Evolutionary conservation across 768 basidiomycete species (phyloP), one percentile per base, ranked within the genome.

Genomic region (Amanita jacksonii): DNA sequence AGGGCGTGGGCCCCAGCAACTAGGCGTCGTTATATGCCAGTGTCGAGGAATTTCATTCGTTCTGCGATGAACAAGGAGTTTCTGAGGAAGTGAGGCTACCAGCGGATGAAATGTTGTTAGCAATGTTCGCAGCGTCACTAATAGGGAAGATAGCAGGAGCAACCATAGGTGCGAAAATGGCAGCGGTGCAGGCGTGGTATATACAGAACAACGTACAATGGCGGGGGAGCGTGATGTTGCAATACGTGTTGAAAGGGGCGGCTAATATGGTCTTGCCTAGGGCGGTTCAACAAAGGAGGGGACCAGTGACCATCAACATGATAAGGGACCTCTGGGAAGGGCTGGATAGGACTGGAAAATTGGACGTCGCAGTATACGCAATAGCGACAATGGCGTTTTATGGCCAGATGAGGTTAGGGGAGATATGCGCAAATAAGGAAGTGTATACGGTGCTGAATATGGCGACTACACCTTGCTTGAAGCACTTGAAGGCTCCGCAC

Each of bases 141-240:
- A 45, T 55, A 0, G 62, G 62, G 3, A 3, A 13, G 0, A 28
- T 47, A 15, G 51, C 60, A 0, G 52, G 51, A 1, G 44, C 41
- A 0, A 51, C 62, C 0, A 42, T 59, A 10, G 33, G 45, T 2
- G 54, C 54, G 20, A 49, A 60, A n/a, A 33, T 64, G 2, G 38
- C 49, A 7, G 64, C 47, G 0, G 16, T 67, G 3, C 57, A 54
- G 5, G 59, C 62, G 0, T 68, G 64, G 63, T 66, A 69, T 35
- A 47, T 55, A 15, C 23, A 53, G 9, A 58, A 67, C 23, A 31
- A 50, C 6, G 23, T 52, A 1, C 30, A 45, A 0, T 68, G 58
- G 58, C 27, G 48, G 0, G 57, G 55, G 0, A 42, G 50, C 1
- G 1, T 31, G 0, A 49, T 47, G 1, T 56, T 66, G 0, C 27